Conservation (phyloP, 495 filamentous ascomycete species). For the Penicillium chermesinum region DNA sequence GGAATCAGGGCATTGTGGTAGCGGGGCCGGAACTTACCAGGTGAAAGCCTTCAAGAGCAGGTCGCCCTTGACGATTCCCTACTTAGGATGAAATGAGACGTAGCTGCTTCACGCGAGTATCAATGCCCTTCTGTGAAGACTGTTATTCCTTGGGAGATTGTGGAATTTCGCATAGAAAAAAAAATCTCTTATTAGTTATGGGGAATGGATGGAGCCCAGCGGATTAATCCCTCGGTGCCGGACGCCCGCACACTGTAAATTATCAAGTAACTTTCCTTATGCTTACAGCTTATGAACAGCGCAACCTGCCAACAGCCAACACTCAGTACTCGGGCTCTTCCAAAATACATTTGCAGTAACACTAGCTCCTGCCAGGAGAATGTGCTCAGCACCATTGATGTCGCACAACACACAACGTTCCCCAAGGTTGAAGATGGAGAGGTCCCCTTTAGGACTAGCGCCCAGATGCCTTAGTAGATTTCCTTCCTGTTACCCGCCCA, state of each 20-base stretch:
- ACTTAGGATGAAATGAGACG: no score
- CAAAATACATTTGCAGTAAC: neutral
- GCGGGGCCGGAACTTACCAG: constrained; percentile 8
- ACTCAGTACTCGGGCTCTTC: neutral
- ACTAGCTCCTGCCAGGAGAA: neutral
- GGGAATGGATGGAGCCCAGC: constrained; percentile 8
- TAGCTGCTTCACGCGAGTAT: no score
- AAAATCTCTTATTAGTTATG: constrained; percentile 5
- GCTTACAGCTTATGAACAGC: no score
- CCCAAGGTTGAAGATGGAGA: neutral
- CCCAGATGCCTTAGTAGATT: no score
- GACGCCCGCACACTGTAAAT: constrained; percentile 2
- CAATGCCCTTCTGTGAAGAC: no score
- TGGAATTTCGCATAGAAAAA: constrained; percentile 17
- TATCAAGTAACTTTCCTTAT: neutral
- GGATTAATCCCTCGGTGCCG: constrained; percentile 13
- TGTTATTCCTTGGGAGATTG: no score
- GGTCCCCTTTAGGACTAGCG: neutral
- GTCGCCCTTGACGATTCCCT: no score
- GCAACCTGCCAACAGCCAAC: no score
- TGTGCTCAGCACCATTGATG: neutral
- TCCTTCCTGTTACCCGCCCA: neutral
- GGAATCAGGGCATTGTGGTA: constrained; percentile 20
- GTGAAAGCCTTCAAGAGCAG: no score
- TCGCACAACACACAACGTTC: neutral